Evolutionary conservation across 345 rosid species (phyloP).

Genomic region (Citrus reticulata): DNA sequence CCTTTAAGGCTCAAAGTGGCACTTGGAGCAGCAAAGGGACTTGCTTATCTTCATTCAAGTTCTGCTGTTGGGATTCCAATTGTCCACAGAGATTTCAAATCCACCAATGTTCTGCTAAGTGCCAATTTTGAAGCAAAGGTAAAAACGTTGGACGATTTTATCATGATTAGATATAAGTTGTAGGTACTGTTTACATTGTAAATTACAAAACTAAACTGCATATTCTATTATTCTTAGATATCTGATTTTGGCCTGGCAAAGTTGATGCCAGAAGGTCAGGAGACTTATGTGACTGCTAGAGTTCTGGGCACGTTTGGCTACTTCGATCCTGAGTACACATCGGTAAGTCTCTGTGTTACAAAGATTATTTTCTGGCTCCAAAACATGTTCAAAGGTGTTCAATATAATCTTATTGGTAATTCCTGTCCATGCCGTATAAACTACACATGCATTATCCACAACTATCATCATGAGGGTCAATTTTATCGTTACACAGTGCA

Average conservation of each 20-base stretch:
- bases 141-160: neutral
- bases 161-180: neutral
- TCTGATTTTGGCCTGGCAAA: slow-evolving; percentile 97
- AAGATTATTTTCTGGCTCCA: neutral
- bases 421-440: neutral
- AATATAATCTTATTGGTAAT: neutral
- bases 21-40: slow-evolving; percentile 88
- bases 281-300: slow-evolving; percentile 74
- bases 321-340: slow-evolving; percentile 94
- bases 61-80: slow-evolving; percentile 80
- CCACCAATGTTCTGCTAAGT: slow-evolving; percentile 80
- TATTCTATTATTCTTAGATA: slow-evolving; percentile 38
- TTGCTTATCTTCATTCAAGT: slow-evolving; percentile 94
- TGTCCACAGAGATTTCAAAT: slow-evolving; percentile 93
- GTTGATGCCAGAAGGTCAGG: slow-evolving; percentile 94
- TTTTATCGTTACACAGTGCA: neutral
- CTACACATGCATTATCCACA: neutral
- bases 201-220: neutral
- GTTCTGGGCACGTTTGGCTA: slow-evolving; percentile 98
- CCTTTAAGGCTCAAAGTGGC: slow-evolving; percentile 76
- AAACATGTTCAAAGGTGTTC: neutral
- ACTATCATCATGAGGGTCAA: neutral
- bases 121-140: slow-evolving; percentile 84
- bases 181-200: neutral
- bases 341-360: slow-evolving; percentile 39